Percentiles rank a stretch among this genome's conserved stretches.
Conservation (phyloP, 306 rosid genomes). For the Cajanus cajan region DNA sequence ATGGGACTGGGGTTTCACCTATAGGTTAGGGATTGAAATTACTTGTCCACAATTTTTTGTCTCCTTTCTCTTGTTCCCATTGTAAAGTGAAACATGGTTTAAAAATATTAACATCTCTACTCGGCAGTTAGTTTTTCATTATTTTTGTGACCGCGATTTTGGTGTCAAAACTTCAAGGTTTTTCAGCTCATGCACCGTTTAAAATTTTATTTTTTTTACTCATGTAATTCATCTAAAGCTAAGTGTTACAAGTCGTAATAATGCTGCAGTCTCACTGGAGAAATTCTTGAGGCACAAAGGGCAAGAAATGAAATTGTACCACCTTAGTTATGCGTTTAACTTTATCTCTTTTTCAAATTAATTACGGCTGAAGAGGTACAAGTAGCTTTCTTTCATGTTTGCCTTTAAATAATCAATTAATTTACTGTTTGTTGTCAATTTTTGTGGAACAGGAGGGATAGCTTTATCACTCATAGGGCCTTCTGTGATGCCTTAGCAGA, state of each 20-base stretch:
- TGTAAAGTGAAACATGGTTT: neutral
- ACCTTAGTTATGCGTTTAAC: neutral
- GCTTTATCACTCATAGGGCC: constrained; percentile 90
- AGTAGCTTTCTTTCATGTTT: neutral
- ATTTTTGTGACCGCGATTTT: too few relatives aligned
- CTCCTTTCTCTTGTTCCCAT: neutral
- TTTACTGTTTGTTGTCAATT: constrained; percentile 2
- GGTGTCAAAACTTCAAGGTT: too few relatives aligned
- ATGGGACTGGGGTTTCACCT: neutral
- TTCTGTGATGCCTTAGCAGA: constrained; percentile 95
- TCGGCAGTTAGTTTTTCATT: neutral
- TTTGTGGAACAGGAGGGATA: constrained; percentile 74
- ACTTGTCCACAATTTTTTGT: neutral
- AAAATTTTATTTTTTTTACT: neutral
- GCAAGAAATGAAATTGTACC: neutral
- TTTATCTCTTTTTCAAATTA: neutral
- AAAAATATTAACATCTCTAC: neutral
- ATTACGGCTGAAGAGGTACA: neutral
- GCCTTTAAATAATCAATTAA: neutral
- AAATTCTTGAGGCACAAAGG: neutral
- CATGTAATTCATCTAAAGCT: neutral
- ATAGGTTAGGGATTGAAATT: neutral
- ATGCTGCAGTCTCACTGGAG: neutral
- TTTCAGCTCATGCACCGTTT: too few relatives aligned
- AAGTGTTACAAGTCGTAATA: neutral